Evolutionary conservation across 768 basidiomycete species (phyloP).

Genomic region (Panellus pusillus): DNA sequence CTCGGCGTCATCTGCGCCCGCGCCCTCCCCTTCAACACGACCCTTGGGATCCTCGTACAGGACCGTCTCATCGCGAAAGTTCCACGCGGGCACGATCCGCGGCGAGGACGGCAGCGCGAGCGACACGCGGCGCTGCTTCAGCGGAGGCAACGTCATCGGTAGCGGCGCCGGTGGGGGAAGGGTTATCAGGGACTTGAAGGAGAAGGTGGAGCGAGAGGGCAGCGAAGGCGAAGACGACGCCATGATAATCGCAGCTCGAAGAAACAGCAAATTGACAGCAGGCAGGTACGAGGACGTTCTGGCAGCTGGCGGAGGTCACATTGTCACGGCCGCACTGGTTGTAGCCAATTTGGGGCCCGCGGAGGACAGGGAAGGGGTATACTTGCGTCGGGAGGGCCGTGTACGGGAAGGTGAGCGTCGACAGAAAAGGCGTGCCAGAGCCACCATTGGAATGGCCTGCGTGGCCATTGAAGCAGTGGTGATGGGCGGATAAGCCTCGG

Average conservation of each 20-base stretch:
- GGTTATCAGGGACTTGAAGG: too few species aligned
- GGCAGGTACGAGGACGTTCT: too few species aligned
- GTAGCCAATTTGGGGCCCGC: slow-evolving; percentile 14
- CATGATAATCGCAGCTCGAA: slow-evolving; percentile 42
- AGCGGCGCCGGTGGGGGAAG: too few species aligned
- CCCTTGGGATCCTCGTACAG: slow-evolving; percentile 54
- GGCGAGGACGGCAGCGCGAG: too few species aligned
- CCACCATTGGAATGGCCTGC: slow-evolving; percentile 13
- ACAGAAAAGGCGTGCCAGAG: slow-evolving; percentile 13
- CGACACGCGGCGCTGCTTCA: too few species aligned
- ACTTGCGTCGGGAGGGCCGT: slow-evolving; percentile 15
- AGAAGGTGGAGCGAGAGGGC: too few species aligned
- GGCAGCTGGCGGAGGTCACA: slow-evolving; percentile 13
- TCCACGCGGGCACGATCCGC: too few species aligned
- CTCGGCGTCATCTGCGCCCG: slow-evolving; percentile 27
- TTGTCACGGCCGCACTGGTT: slow-evolving; percentile 14
- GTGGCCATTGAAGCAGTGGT: slow-evolving; percentile 10
- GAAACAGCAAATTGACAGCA: too few species aligned
- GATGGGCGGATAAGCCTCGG: slow-evolving; percentile 1
- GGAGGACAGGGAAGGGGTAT: slow-evolving; percentile 16
- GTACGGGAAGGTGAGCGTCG: slow-evolving; percentile 9
- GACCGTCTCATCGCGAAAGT: too few species aligned
- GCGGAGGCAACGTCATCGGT: slow-evolving; percentile 23
- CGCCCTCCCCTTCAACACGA: slow-evolving; percentile 18
- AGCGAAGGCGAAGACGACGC: too few species aligned